These are phyloP conservation scores for Medicago lupulina DNA, from an alignment of 306 rosid species.

Conservation along the genomic window DNA sequence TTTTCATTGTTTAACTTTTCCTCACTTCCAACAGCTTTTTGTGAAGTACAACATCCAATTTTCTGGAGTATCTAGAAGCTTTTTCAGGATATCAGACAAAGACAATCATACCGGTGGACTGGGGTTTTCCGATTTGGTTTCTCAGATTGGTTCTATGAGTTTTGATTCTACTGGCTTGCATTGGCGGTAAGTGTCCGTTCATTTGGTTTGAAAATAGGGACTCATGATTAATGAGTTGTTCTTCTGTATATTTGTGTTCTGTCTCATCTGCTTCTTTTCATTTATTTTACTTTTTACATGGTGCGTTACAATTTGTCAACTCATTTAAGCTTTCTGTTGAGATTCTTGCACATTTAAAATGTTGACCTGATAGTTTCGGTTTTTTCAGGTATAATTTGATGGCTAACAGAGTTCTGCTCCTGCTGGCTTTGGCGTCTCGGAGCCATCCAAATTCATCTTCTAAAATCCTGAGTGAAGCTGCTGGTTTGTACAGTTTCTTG, in stretches of 20 bases:
- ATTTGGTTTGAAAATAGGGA: conserved; percentile 40
- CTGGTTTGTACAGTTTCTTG: conserved; percentile 64
- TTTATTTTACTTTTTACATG: conserved; percentile 32
- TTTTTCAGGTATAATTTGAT: conserved; percentile 86
- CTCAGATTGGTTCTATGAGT: conserved; percentile 91
- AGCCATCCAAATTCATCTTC: conserved; percentile 81
- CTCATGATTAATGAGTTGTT: conserved; percentile 34
- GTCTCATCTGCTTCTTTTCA: conserved; percentile 9
- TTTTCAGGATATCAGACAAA: conserved; percentile 70
- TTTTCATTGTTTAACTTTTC: conserved; percentile 41
- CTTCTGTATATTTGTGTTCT: conserved; percentile 28
- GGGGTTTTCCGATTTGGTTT: conserved; percentile 77
- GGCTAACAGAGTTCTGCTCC: conserved; percentile 93
- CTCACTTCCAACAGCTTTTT: conserved; percentile 77
- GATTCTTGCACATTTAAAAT: conserved; percentile 33
- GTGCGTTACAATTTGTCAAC: conserved; percentile 33
- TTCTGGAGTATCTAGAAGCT: conserved; percentile 93
- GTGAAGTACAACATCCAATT: conserved; percentile 97
- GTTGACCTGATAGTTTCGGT: conserved; percentile 30
- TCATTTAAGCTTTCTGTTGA: conserved; percentile 30
- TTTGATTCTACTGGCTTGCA: conserved; percentile 93
- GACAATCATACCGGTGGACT: conserved; percentile 59
- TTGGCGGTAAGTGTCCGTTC: conserved; percentile 76
- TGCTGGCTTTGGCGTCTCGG: conserved; percentile 92
- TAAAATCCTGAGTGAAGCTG: conserved; percentile 85